phyloP scores from a whole-genome alignment of 2,329 filamentous ascomycete species.

The Colletotrichum aenigma region DNA sequence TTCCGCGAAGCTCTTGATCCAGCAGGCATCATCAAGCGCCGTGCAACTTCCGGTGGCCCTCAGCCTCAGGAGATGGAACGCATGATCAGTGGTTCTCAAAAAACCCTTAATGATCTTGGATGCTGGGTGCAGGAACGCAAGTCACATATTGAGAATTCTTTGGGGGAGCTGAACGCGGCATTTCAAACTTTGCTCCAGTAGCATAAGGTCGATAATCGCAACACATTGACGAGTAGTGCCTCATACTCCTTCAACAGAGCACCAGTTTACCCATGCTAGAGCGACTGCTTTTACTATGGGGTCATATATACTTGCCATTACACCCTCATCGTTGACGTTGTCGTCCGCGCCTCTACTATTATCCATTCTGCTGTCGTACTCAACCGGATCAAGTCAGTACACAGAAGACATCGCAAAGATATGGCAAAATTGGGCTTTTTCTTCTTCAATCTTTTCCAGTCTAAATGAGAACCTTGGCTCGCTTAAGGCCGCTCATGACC shows the following conservation, averaged over 20 bases:
- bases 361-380: not conserved
- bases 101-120: not conserved
- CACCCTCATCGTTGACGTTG: no score
- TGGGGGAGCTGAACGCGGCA: not conserved
- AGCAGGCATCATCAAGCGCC: not conserved
- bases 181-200: not conserved
- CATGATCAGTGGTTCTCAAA: not conserved
- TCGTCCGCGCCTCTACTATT: not conserved
- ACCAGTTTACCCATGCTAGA: not conserved
- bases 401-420: rapidly evolving
- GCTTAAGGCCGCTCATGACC: not conserved
- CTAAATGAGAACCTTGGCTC: not conserved
- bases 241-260: not conserved
- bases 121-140: not conserved
- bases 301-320: not conserved
- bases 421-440: rapidly evolving
- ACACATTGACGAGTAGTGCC: not conserved
- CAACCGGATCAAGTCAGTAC: not conserved
- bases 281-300: not conserved
- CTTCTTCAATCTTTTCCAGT: not conserved
- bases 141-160: not conserved
- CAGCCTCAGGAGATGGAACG: constrained; percentile 9
- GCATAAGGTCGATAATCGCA: not conserved
- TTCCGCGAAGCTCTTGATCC: not conserved
- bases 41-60: constrained; percentile 6